Evolutionary conservation across 305 asterid genomes (phyloP).

Genomic region (Fraxinus platypoda): DNA sequence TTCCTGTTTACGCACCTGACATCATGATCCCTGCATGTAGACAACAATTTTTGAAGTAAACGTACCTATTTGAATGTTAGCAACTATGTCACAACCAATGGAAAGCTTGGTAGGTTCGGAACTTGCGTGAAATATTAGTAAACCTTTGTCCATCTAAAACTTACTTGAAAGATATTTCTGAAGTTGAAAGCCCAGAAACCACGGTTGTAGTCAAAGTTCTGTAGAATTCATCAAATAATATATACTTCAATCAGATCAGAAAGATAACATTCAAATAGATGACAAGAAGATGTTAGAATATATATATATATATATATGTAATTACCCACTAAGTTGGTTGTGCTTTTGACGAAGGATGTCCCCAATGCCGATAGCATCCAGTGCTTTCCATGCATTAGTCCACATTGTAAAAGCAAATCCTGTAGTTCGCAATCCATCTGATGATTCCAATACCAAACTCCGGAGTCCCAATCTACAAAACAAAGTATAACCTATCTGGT

Average conservation of each 20-base stretch:
- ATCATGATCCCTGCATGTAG: slow-evolving; percentile 32
- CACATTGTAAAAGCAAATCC: slow-evolving; percentile 37
- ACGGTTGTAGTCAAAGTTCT: slow-evolving; percentile 39
- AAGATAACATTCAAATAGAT: neutral
- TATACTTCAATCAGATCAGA: neutral
- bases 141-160: slow-evolving; percentile 25
- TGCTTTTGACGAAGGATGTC: slow-evolving; percentile 35
- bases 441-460: slow-evolving; percentile 49
- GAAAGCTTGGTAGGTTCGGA: neutral
- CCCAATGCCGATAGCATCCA: slow-evolving; percentile 54
- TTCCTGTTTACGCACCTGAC: slow-evolving; percentile 37
- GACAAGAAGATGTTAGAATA: neutral
- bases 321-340: slow-evolving; percentile 23
- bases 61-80: neutral
- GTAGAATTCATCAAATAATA: slow-evolving; percentile 20
- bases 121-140: neutral
- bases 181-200: slow-evolving; percentile 36
- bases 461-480: slow-evolving; percentile 39
- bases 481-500: neutral
- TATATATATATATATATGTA: neutral
- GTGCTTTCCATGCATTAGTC: slow-evolving; percentile 54
- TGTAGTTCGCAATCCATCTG: slow-evolving; percentile 35
- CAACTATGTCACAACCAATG: neutral
- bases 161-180: slow-evolving; percentile 35
- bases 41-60: neutral